Evolutionary conservation across 805 yeast genomes (phyloP).

Genomic region (Schwanniomyces polymorphus): DNA sequence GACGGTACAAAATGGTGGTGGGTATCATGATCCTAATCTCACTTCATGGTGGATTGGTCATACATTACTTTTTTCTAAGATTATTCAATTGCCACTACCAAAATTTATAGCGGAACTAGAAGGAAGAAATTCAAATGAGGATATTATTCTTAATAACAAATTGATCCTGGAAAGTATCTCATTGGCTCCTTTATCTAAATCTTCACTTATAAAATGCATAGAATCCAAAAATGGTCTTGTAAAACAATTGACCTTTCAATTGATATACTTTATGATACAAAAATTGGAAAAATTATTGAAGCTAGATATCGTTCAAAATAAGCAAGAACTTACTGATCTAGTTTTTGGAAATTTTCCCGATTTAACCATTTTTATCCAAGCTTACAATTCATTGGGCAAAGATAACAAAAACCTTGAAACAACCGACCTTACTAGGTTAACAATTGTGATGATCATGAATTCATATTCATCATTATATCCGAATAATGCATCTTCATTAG

Average conservation of each 20-base stretch:
- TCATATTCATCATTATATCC: constrained; percentile 40
- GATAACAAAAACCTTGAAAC: constrained; percentile 13
- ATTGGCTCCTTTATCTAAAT: constrained; percentile 63
- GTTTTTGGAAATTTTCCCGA: constrained; percentile 49
- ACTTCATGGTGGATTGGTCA: constrained; percentile 84
- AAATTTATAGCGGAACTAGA: not conserved
- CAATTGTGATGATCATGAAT: constrained; percentile 46
- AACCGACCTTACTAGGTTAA: constrained; percentile 47
- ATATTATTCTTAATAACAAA: constrained; percentile 24
- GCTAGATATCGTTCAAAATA: constrained; percentile 12
- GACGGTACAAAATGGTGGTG: constrained; percentile 55
- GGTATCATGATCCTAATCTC: constrained; percentile 75
- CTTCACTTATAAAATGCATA: constrained; percentile 59
- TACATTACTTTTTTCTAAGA: constrained; percentile 57
- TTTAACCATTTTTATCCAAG: constrained; percentile 40
- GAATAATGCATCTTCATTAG: constrained; percentile 11
- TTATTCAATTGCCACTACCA: constrained; percentile 62
- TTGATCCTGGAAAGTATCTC: constrained; percentile 55
- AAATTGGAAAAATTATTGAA: constrained; percentile 48
- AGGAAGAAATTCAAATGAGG: constrained; percentile 4
- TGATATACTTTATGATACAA: constrained; percentile 52
- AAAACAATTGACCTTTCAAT: constrained; percentile 62
- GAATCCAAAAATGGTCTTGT: constrained; percentile 45
- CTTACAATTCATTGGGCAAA: constrained; percentile 41
- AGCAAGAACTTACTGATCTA: constrained; percentile 25